Conservation (phyloP, 164 flowering plant genomes). For the Sedum album region DNA sequence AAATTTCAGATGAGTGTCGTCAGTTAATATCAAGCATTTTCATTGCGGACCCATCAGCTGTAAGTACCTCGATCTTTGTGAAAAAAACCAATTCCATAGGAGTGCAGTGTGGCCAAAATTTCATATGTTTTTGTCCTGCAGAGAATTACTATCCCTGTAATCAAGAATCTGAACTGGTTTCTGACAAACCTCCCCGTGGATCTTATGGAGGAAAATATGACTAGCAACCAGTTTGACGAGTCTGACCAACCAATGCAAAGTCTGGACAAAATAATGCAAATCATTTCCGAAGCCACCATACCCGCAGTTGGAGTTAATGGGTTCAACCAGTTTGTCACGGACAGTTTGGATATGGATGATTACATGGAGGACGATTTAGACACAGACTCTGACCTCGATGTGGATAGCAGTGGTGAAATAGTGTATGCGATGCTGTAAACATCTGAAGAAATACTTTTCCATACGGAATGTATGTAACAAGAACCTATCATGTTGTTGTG, state of each 20-base stretch:
- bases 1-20: slow-evolving; percentile 71
- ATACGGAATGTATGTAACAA: not conserved
- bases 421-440: not conserved
- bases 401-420: not conserved
- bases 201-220: no score
- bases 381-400: no score
- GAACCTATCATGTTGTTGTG: not conserved
- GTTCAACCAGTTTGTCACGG: not conserved
- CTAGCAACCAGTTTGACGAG: no score
- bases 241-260: no score
- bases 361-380: not conserved
- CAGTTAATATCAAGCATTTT: slow-evolving; percentile 81
- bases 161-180: no score
- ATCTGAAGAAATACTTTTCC: not conserved
- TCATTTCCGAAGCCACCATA: no score
- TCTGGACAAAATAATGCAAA: no score
- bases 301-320: no score
- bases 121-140: no score
- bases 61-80: slow-evolving; percentile 14
- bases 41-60: slow-evolving; percentile 70
- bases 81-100: not conserved
- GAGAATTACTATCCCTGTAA: no score
- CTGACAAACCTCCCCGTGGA: no score
- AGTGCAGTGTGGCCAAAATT: not conserved
- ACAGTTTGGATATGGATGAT: not conserved